These are phyloP conservation scores for Vaucheria bursata DNA, from an alignment of 352 stramenopile species.

Conservation along the genomic window DNA sequence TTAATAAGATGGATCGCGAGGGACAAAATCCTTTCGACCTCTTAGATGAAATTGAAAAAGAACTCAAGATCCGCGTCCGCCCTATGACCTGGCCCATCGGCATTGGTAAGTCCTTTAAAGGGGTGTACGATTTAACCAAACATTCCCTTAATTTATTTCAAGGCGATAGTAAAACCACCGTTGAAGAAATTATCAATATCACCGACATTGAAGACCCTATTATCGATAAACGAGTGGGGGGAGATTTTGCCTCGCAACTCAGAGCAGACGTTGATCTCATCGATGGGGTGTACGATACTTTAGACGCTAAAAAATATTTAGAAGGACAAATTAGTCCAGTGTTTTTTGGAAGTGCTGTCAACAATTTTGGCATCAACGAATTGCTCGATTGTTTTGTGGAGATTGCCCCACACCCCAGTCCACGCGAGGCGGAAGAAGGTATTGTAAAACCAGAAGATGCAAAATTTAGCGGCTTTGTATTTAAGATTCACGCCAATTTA, in stretches of 20 bases:
- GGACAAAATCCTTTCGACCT: slow-evolving; percentile 62
- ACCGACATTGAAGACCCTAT: not conserved
- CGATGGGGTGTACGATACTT: slow-evolving; percentile 53
- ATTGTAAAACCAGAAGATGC: slow-evolving; percentile 54
- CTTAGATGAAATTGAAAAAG: slow-evolving; percentile 66
- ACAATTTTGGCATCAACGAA: slow-evolving; percentile 53
- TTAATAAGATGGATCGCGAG: slow-evolving; percentile 69
- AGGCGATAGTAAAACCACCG: not conserved
- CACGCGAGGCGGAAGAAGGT: slow-evolving; percentile 22
- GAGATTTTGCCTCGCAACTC: slow-evolving; percentile 58
- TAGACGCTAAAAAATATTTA: slow-evolving; percentile 58
- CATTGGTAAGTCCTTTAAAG: slow-evolving; percentile 65
- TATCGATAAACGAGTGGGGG: slow-evolving; percentile 50
- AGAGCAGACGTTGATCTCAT: slow-evolving; percentile 61
- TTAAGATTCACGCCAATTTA: slow-evolving; percentile 62
- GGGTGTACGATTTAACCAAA: slow-evolving; percentile 52
- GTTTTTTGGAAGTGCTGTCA: slow-evolving; percentile 65
- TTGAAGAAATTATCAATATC: not conserved
- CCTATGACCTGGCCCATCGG: slow-evolving; percentile 66
- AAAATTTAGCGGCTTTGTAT: slow-evolving; percentile 67
- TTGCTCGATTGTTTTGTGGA: slow-evolving; percentile 59
- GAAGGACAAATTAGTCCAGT: slow-evolving; percentile 51
- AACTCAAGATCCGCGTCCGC: slow-evolving; percentile 61
- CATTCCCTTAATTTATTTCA: not conserved
- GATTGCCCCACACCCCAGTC: slow-evolving; percentile 56